Base-by-base conservation (phyloP, 2,329 filamentous ascomycete genomes). In the Tympanopsis confertula region DNA sequence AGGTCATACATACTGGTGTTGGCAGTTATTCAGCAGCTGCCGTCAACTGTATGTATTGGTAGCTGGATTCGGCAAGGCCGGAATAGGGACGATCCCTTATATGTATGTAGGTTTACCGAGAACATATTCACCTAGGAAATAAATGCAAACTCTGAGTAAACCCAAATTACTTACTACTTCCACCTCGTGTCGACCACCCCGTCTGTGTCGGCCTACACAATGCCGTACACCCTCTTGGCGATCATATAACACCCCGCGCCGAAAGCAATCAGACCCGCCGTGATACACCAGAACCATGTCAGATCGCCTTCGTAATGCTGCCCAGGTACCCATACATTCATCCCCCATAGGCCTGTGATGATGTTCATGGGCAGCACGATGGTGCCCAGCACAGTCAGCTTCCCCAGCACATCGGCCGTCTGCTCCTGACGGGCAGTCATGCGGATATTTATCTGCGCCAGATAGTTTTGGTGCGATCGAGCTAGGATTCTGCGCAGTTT, bases 291-390 rank as follows among this genome's bases (percentile, higher is more conserved):
- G 55, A 88, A 91, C 84, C 84, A 91, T 18, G 63, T 66, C 37
- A 89, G 61, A 49, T 82, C 82, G n/a, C 69, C 71, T 45, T 93
- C 86, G 41, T 78, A 65, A 35, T 89, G 82, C 57, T 96, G 89
- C 2, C 91, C 91, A 0, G 91, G 91, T 0, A 98, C 91, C 68
- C 86, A 86, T 22, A 89, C 84, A 66, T 98, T 98, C 89, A 96
- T 96, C 37, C 89, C 91, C 88, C 89, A 98, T 50, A 96, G 78
- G 47, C 91, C 91, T 2, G 91, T 96, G 51, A 98, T 89, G 54
- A 98, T 94, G 56, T 98, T 98, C 88, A 98, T 94, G 10, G 91
- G 91, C 40, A 98, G 66, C 3, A 98, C 89, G 47, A 98, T 96
- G 4, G 91, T 98, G 45, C 91, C 91, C 1, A 98, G 69, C 1